Base-by-base conservation (phyloP, 805 yeast genomes). In the Starmerella khaoyaiensis region DNA sequence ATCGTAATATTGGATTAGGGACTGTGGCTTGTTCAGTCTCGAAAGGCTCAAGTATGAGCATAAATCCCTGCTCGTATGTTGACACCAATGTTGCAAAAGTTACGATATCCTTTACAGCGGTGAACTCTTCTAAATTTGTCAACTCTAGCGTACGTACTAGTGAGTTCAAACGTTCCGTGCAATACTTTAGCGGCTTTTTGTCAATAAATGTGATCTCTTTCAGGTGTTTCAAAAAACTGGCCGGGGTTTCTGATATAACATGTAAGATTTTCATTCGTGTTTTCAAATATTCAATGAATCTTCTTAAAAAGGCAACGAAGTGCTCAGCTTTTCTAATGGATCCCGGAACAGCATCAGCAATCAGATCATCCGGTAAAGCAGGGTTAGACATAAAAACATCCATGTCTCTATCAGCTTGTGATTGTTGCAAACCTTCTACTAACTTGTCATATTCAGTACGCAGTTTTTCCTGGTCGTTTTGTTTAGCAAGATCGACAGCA, bases 241-340 rank as follows among this genome's bases (percentile, higher is more conserved):
- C 71, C 0, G 99, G 98, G 0, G 98, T 90, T 57, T 90, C 99
- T n/a, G 95, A 82, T 29, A 90, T 84, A 25, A 90, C 98, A 62
- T 87, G 95, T 34, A 93, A 61, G 3, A 90, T 95, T 62, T 90
- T 93, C 97, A 90, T 90, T 60, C 98, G 73, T 3, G 96, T 87
- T 53, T 87, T 90, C 51, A 90, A 63, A 59, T 90, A 90, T 54
- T 90, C 99, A 21, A 90, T 81, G 49, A 90, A 80, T 46, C 99
- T 65, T 52, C 86, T 82, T 56, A 90, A 66, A 53, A 90, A 90
- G 3, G 96, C 83, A 12, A 90, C 77, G 52, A 90, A 90, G 63
- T 90, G 98, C 54, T 93, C 97, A 0, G 97, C 99, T 51, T 94
- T 74, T 48, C 98, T 68, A 29, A 90, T 90, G 49, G 93, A 90